Evolutionary conservation across 345 rosid species (phyloP).

Genomic region (Eucalyptus grandis): DNA sequence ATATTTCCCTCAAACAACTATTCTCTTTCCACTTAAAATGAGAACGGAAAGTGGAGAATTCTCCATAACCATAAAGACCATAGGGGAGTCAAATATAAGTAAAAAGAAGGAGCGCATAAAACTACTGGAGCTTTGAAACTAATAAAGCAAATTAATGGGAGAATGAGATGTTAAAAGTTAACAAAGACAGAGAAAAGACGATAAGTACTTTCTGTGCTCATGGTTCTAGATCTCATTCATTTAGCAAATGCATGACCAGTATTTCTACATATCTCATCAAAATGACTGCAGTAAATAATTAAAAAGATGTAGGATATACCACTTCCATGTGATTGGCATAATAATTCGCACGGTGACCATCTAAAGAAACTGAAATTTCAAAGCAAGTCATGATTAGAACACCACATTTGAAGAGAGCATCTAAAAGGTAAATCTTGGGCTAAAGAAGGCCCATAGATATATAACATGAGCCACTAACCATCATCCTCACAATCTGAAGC

Average conservation of each 20-base stretch:
- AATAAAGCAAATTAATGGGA: neutral
- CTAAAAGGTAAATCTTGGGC: neutral
- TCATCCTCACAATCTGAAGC: constrained; percentile 35
- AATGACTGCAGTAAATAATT: neutral
- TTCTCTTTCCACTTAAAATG: neutral
- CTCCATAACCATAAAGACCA: neutral
- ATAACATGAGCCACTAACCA: constrained; percentile 19
- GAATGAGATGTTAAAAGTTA: neutral
- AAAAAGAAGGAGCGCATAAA: neutral
- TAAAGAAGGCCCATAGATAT: neutral
- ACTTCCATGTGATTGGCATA: constrained; percentile 15
- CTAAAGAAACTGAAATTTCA: constrained; percentile 25
- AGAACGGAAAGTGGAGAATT: neutral
- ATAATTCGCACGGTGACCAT: constrained; percentile 2
- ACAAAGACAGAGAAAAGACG: neutral
- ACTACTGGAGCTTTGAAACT: neutral
- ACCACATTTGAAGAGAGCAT: neutral
- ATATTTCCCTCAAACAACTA: neutral
- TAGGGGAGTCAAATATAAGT: neutral
- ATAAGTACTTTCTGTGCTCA: neutral
- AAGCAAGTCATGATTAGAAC: constrained; percentile 13
- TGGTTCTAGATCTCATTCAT: neutral
- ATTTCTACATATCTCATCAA: neutral
- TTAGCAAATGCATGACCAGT: neutral
- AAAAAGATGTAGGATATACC: constrained; percentile 18